phyloP scores from a whole-genome alignment of 2,329 filamentous ascomycete genomes.

The Talaromyces piceae region DNA sequence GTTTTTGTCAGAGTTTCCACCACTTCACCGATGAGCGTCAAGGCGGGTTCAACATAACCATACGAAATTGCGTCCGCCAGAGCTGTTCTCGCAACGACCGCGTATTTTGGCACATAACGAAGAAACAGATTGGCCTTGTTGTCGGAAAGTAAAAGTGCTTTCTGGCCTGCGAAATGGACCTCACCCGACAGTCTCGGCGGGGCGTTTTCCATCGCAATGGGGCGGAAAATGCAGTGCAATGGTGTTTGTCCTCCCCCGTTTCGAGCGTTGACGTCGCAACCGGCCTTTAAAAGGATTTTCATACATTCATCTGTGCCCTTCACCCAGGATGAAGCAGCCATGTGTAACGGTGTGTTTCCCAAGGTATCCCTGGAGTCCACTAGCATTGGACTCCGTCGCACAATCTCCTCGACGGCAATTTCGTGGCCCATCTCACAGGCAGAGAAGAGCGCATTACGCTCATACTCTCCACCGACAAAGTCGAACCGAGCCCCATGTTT shows the following conservation, averaged over 20 bases:
- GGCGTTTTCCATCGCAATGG: background rate
- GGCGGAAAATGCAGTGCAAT: background rate
- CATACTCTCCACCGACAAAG: background rate
- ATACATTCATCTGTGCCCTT: background rate
- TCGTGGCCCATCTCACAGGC: background rate
- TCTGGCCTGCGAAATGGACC: background rate
- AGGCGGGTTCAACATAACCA: background rate
- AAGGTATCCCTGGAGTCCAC: slow-evolving; percentile 12
- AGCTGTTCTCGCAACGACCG: background rate
- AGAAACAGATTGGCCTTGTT: background rate
- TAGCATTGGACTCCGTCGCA: slow-evolving; percentile 11
- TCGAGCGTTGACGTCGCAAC: background rate
- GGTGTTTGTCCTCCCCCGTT: background rate
- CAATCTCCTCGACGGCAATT: background rate
- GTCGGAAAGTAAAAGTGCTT: background rate
- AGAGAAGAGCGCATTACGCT: background rate
- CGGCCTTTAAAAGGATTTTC: background rate
- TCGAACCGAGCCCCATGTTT: background rate
- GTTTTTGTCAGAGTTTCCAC: background rate
- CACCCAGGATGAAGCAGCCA: background rate
- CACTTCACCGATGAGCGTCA: background rate
- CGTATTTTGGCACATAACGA: background rate
- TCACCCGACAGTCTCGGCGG: background rate
- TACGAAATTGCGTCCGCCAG: background rate
- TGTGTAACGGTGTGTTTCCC: background rate